Conservation (phyloP, 495 filamentous ascomycete genomes). For the Aspergillus baeticus region DNA sequence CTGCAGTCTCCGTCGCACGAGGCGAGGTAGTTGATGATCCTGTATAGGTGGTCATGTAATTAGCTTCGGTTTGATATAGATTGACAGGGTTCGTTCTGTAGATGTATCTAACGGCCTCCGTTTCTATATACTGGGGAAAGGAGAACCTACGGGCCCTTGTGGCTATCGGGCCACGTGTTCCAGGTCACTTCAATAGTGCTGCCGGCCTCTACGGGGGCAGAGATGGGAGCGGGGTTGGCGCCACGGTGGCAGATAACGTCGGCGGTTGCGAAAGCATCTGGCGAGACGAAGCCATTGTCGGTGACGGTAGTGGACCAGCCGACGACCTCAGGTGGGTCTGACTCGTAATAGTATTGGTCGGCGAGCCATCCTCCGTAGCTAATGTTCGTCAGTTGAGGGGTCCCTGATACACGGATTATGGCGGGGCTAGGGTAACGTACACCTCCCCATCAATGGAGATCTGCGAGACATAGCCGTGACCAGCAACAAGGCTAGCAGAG, state of each 20-base stretch:
- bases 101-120: neutral
- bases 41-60: neutral
- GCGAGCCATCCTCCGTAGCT: slow-evolving; percentile 41
- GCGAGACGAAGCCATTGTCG: slow-evolving; percentile 59
- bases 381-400: slow-evolving; percentile 57
- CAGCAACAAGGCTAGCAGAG: slow-evolving; percentile 52
- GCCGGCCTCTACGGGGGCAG: slow-evolving; percentile 55
- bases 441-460: neutral
- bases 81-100: too few species aligned
- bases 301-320: slow-evolving; percentile 55
- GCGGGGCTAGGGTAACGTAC: neutral
- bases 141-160: too few species aligned
- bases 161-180: slow-evolving; percentile 65
- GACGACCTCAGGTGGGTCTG: slow-evolving; percentile 48
- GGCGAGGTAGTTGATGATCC: slow-evolving; percentile 73
- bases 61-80: neutral
- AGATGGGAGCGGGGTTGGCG: slow-evolving; percentile 50
- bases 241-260: slow-evolving; percentile 72
- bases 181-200: slow-evolving; percentile 60
- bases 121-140: slow-evolving; percentile 24
- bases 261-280: slow-evolving; percentile 41
- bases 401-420: slow-evolving; percentile 25
- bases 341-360: slow-evolving; percentile 30
- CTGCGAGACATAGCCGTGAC: slow-evolving; percentile 56
- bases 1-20: slow-evolving; percentile 69